Conservation (phyloP, 2,329 filamentous ascomycete genomes). For the Colletotrichum lupini region DNA sequence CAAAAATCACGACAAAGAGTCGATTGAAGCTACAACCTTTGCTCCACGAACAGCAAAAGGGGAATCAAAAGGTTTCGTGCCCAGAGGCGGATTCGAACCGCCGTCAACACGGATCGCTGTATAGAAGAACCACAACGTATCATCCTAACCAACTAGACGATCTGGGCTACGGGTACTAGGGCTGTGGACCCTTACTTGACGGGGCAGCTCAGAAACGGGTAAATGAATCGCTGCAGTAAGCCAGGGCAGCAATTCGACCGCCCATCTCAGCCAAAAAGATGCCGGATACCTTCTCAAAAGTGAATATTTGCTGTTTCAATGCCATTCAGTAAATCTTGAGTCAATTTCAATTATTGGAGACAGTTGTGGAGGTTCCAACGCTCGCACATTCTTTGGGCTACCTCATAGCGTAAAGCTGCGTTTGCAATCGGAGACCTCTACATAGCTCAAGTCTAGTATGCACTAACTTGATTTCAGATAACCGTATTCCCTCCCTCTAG, state of each 20-base stretch:
- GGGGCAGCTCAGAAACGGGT: fast-evolving
- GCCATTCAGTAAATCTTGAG: too few species aligned
- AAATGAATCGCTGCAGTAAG: not conserved
- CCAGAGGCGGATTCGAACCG: constrained; percentile 36
- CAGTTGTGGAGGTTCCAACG: too few species aligned
- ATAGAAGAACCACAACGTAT: constrained; percentile 34
- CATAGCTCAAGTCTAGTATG: too few species aligned
- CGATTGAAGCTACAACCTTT: too few species aligned
- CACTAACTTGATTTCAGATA: too few species aligned
- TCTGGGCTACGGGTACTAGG: constrained; percentile 13
- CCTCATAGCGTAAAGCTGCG: too few species aligned
- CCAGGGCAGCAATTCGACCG: not conserved
- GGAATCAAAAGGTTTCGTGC: not conserved
- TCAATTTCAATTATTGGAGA: too few species aligned
- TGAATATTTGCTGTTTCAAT: too few species aligned
- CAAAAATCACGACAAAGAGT: not conserved
- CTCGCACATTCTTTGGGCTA: too few species aligned
- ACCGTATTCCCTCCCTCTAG: too few species aligned
- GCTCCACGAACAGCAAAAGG: not conserved
- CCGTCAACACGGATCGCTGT: constrained; percentile 34
- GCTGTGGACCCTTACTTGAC: not conserved
- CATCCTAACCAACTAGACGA: constrained; percentile 37
- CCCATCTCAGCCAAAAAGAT: not conserved
- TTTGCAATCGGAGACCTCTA: too few species aligned
- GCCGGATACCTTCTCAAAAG: too few species aligned